Conservation (phyloP, 208 protist genomes). For the Trypanosoma conorhini region DNA sequence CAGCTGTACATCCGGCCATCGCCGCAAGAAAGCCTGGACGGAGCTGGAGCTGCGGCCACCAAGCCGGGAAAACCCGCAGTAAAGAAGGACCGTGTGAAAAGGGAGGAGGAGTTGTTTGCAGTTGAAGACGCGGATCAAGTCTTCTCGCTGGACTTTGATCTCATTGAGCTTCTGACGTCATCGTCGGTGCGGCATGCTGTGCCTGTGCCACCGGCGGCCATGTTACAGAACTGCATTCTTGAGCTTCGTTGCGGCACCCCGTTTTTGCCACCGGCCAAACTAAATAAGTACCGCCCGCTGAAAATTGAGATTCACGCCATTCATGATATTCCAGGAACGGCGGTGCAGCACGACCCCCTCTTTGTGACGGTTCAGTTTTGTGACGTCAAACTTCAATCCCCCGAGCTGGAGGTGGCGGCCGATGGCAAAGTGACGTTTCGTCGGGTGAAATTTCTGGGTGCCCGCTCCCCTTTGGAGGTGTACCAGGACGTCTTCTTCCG, state of each 20-base stretch:
- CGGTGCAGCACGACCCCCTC: not conserved
- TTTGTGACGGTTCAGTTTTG: conserved; percentile 23
- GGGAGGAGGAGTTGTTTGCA: conserved; percentile 18
- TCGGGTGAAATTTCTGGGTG: conserved; percentile 30
- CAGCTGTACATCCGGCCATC: conserved; percentile 5
- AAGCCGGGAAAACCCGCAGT: not conserved
- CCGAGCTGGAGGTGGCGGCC: conserved; percentile 2
- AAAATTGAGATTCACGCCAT: conserved; percentile 32
- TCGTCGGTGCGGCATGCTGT: conserved; percentile 2
- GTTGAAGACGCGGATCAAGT: conserved; percentile 14
- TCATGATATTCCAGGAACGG: conserved; percentile 8
- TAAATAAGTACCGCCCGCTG: conserved; percentile 37
- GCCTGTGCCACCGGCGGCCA: not conserved
- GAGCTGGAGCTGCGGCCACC: not conserved
- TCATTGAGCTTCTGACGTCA: conserved; percentile 22
- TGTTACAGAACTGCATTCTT: conserved; percentile 18
- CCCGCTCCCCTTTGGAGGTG: conserved; percentile 24
- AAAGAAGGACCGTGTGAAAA: conserved; percentile 35
- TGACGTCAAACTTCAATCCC: conserved; percentile 18
- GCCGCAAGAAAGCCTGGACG: not conserved
- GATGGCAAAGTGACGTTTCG: conserved; percentile 22
- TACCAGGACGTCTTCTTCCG: conserved; percentile 29
- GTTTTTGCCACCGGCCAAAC: conserved; percentile 23
- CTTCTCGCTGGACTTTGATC: conserved; percentile 17
- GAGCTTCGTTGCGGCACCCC: conserved; percentile 26